These are phyloP conservation scores for Phlyctochytrium planicorne DNA, from an alignment of 192 early-diverging fungal genomes.

Conservation along the genomic window DNA sequence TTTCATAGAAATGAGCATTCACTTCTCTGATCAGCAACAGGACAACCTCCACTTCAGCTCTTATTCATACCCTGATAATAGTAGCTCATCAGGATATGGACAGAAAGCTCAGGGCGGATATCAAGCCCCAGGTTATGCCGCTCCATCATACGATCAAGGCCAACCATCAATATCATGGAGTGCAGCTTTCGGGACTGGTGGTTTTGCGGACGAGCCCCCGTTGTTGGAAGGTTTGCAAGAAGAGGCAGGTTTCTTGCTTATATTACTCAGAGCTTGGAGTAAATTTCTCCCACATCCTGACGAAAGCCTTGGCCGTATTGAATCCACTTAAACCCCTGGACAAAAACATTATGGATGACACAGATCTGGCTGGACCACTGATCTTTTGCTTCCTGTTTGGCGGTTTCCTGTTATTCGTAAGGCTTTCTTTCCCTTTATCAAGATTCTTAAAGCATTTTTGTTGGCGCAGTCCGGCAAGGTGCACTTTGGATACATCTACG, in stretches of 20 bases:
- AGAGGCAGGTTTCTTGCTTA: slow-evolving; percentile 2
- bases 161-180: no score
- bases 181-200: slow-evolving; percentile 89
- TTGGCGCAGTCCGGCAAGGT: no score
- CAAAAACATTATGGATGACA: slow-evolving; percentile 74
- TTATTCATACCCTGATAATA: no score
- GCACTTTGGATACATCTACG: slow-evolving; percentile 74
- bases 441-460: not conserved
- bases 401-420: slow-evolving; percentile 79
- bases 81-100: no score
- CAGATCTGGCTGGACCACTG: slow-evolving; percentile 92
- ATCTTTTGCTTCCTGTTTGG: slow-evolving; percentile 90
- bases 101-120: no score
- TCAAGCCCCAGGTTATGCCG: no score
- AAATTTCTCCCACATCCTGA: slow-evolving; percentile 83
- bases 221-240: slow-evolving; percentile 73
- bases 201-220: slow-evolving; percentile 89
- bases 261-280: slow-evolving; percentile 78
- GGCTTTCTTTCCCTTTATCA: not conserved
- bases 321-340: slow-evolving; percentile 66
- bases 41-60: no score
- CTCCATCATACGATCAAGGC: no score
- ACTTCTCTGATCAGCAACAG: no score
- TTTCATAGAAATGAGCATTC: no score
- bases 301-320: slow-evolving; percentile 74